Conservation (phyloP, 805 yeast species). For the Candida sithepensis region DNA sequence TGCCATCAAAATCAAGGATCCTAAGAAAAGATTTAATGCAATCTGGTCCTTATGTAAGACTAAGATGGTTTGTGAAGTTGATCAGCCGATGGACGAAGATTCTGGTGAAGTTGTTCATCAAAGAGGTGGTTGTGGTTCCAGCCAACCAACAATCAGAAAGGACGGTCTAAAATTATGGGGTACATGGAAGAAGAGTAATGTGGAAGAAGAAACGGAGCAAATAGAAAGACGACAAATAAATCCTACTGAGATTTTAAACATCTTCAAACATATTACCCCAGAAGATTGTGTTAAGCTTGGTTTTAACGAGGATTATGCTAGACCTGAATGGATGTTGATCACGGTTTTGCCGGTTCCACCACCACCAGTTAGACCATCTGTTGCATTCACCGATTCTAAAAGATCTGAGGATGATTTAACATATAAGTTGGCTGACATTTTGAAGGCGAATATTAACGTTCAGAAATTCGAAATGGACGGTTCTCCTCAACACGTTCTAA, state of each 20-base stretch:
- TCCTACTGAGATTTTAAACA: constrained; percentile 86
- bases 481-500: constrained; percentile 96
- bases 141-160: constrained; percentile 92
- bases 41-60: constrained; percentile 92
- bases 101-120: constrained; percentile 33
- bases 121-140: constrained; percentile 98
- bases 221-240: constrained; percentile 88
- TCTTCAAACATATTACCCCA: constrained; percentile 84
- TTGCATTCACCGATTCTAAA: constrained; percentile 96
- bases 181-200: constrained; percentile 87
- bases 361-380: constrained; percentile 98
- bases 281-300: constrained; percentile 83
- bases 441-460: constrained; percentile 96
- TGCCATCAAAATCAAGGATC: constrained; percentile 85
- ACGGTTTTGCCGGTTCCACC: constrained; percentile 99
- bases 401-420: constrained; percentile 99
- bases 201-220: constrained; percentile 78
- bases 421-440: constrained; percentile 91
- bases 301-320: constrained; percentile 90
- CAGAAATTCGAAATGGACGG: constrained; percentile 97
- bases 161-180: constrained; percentile 97
- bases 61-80: constrained; percentile 94
- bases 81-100: constrained; percentile 61
- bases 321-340: constrained; percentile 98
- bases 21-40: constrained; percentile 93